A percentile compares a stretch with the other conserved stretches of the same genome.
Evolutionary conservation across 1,284 basidiomycete genomes (phyloP).

Genomic region (Bjerkandera adusta): DNA sequence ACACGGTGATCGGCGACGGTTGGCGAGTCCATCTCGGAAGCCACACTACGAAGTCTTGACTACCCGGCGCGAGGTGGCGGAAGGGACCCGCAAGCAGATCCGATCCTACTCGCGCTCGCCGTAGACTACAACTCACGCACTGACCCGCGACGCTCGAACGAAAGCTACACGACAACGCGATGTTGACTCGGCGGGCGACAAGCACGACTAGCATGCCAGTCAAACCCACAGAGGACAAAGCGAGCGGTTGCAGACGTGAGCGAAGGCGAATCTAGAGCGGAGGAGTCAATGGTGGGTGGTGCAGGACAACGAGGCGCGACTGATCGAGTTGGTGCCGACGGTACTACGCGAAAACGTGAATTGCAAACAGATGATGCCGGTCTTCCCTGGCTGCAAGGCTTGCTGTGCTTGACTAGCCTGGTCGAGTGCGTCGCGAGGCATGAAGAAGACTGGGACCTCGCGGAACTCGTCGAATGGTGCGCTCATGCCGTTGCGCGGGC

Average conservation of each 20-base stretch:
- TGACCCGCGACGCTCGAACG: conserved; percentile 14
- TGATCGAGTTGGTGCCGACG: conserved; percentile 5
- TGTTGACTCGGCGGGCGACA: conserved; percentile 18
- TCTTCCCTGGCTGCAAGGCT: conserved; percentile 12
- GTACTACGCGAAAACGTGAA: conserved; percentile 6
- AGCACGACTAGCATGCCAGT: conserved; percentile 25
- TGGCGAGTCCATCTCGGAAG: too few relatives aligned
- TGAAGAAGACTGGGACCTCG: conserved; percentile 15
- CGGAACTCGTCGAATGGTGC: conserved; percentile 15
- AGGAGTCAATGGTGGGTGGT: conserved; percentile 19
- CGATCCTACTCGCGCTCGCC: conserved; percentile 3
- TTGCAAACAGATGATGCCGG: conserved; percentile 12
- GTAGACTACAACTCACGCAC: conserved; percentile 21
- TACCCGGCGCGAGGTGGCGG: not conserved
- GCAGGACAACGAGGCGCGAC: conserved; percentile 18
- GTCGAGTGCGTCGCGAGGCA: conserved; percentile 14
- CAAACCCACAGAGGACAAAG: conserved; percentile 21
- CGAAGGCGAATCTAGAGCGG: conserved; percentile 5
- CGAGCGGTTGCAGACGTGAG: conserved; percentile 11
- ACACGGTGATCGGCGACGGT: too few relatives aligned
- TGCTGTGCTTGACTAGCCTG: conserved; percentile 16
- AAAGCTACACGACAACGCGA: conserved; percentile 17
- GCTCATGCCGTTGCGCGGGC: conserved; percentile 13
- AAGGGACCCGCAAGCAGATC: conserved; percentile 14
- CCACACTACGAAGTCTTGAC: not conserved